A percentile compares a stretch with the other conserved stretches of the same genome.
Evolutionary conservation across 306 rosid genomes (phyloP).

Genomic region (Senna siamea): DNA sequence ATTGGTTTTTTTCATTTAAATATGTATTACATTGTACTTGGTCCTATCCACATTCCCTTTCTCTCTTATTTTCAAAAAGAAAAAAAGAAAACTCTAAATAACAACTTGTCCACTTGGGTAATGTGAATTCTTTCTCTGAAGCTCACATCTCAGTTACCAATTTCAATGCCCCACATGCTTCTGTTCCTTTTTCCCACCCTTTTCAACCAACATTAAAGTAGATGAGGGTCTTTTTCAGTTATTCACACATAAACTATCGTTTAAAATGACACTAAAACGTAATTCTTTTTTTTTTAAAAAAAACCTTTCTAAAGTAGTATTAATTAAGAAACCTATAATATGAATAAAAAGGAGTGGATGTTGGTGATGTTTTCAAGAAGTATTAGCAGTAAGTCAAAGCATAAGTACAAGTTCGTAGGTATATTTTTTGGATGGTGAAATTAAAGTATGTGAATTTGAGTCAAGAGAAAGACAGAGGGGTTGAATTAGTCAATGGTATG

Average conservation of each 20-base stretch:
- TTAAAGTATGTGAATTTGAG: neutral
- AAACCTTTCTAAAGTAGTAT: neutral
- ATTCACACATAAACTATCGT: conserved; percentile 24
- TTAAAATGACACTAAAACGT: neutral
- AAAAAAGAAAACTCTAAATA: too few relatives aligned
- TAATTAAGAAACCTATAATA: neutral
- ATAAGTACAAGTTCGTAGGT: conserved; percentile 32
- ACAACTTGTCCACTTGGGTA: conserved; percentile 34
- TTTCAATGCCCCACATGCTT: conserved; percentile 43
- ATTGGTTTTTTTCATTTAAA: neutral
- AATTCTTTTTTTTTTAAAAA: too few relatives aligned
- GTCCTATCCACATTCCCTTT: too few relatives aligned
- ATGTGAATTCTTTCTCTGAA: conserved; percentile 25
- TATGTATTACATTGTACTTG: neutral
- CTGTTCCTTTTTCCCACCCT: conserved; percentile 30
- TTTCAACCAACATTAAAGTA: conserved; percentile 46
- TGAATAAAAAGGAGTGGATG: neutral
- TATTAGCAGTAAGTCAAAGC: conserved; percentile 55
- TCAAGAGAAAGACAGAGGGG: neutral
- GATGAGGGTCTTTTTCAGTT: conserved; percentile 47
- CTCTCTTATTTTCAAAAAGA: too few relatives aligned
- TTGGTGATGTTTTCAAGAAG: neutral
- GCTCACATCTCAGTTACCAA: conserved; percentile 44
- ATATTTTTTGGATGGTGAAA: conserved; percentile 28
- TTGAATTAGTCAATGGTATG: conserved; percentile 28